Base-by-base conservation (phyloP, 2,329 filamentous ascomycete genomes). In the Amesomyces nigricolor region DNA sequence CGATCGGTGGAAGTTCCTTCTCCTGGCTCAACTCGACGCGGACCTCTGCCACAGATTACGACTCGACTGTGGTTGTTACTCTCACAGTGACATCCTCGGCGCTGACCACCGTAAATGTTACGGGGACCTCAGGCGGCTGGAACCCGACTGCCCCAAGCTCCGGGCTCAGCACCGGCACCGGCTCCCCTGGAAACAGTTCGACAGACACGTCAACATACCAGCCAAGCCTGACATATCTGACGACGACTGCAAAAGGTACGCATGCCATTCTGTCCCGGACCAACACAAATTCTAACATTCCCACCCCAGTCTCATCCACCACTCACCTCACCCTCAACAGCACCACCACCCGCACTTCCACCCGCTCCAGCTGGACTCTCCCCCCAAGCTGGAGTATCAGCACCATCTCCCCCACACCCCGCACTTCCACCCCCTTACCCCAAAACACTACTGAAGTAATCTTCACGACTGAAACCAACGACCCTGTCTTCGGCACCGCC, bases 221-320 rank as follows among this genome's bases (percentile, higher is more conserved):
- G 11, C 50, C 47, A 6, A 60, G 56, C 37, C 14, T 58, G 29
- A 56, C 58, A 8, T 60, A 58, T 32, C 43, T 47, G 26, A 58
- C 53, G 9, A 56, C 55, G 3, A 17, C 46, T 3, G 16, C 42
- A n/a, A 14, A 13, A 13, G 40, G 47, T 43, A 22, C 17, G 44
- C 45, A 42, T 22, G 38, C 16, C 29, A 14, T 40, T 6, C 5
- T n/a, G 8, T 10, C 13, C 11, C 10, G 4, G 19, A 22, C 14
- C 2, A 1, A 8, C 9, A 9, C 17, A 10, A 40, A 10, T 40
- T n/a, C 14, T 40, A 40, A 40, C 14, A 40, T 35, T 10, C 3
- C 38, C 38, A 8, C 9, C 37, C 48, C 40, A 57, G 19, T 32
- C 16, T 35, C 48, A 4, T 8, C 43, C 7, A 47, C 22, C 19